Evolutionary conservation across 495 filamentous ascomycete species (phyloP).

Genomic region (Rostrohypoxylon terebratum): DNA sequence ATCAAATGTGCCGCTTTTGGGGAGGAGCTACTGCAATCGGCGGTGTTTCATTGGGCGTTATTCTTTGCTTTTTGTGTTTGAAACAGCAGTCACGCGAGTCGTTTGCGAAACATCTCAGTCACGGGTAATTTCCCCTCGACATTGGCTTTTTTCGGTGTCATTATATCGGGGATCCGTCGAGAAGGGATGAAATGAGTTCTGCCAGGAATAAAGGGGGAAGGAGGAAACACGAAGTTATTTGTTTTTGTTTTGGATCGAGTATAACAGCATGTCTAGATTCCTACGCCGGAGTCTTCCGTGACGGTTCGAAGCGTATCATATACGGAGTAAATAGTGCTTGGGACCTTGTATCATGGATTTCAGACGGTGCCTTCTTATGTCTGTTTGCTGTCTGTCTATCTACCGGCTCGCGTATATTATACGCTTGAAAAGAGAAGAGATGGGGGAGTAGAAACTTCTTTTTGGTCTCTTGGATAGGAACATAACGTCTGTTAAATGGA

Average conservation of each 20-base stretch:
- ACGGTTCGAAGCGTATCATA: constrained; percentile 25
- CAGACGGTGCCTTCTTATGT: constrained; percentile 36
- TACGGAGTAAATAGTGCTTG: constrained; percentile 36
- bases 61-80: constrained; percentile 40
- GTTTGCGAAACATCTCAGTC: constrained; percentile 34
- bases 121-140: constrained; percentile 7
- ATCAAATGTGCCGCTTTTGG: constrained; percentile 37
- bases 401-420: not conserved
- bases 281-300: constrained; percentile 20
- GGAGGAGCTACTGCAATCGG: constrained; percentile 38
- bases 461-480: constrained; percentile 11
- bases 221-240: constrained; percentile 19
- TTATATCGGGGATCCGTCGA: constrained; percentile 6
- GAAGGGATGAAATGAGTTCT: constrained; percentile 10
- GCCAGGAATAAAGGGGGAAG: not conserved
- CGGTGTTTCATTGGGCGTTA: constrained; percentile 52
- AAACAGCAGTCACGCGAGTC: constrained; percentile 27
- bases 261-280: constrained; percentile 38
- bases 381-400: constrained; percentile 18
- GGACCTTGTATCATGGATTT: constrained; percentile 43
- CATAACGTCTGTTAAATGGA: constrained; percentile 36
- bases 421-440: constrained; percentile 7
- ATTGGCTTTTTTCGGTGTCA: constrained; percentile 12
- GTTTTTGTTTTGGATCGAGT: constrained; percentile 8
- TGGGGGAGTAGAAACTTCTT: constrained; percentile 3